Conservation (phyloP, 176 grass and related monocot genomes). For the Pharus latifolius region DNA sequence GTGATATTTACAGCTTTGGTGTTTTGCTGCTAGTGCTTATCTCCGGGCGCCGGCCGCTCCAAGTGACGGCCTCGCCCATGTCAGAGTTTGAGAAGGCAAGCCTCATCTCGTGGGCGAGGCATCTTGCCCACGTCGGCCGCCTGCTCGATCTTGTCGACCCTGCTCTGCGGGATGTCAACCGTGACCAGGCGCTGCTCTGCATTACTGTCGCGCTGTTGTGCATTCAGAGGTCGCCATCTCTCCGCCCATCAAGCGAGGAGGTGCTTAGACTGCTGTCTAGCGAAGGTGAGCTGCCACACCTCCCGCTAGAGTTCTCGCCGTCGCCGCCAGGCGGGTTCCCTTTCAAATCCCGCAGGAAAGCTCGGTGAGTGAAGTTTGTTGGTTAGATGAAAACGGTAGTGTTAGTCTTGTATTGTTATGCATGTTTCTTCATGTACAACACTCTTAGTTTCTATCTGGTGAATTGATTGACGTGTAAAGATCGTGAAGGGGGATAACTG, state of each 20-base stretch:
- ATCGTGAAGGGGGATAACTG: conserved; percentile 15
- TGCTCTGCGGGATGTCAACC: conserved; percentile 47
- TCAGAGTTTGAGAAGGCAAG: conserved; percentile 89
- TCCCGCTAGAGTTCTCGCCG: conserved; percentile 80
- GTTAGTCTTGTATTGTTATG: conserved; percentile 10
- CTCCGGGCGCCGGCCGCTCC: conserved; percentile 76
- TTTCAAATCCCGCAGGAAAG: conserved; percentile 70
- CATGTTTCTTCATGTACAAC: conserved; percentile 32
- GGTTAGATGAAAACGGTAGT: conserved; percentile 20
- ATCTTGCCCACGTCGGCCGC: conserved; percentile 61
- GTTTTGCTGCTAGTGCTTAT: conserved; percentile 80
- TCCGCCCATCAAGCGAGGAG: conserved; percentile 61
- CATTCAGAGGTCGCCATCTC: conserved; percentile 66
- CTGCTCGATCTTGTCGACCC: conserved; percentile 84
- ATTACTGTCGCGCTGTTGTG: conserved; percentile 82
- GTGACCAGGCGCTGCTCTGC: conserved; percentile 69
- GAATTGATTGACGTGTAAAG: conserved; percentile 24
- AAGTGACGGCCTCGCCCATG: conserved; percentile 77
- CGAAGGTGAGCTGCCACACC: conserved; percentile 55
- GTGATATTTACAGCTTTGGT: conserved; percentile 95
- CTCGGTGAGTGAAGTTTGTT: conserved; percentile 43
- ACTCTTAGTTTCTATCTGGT: conserved; percentile 26
- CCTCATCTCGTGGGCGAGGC: conserved; percentile 86
- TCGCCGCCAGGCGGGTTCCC: conserved; percentile 62
- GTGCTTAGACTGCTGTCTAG: conserved; percentile 61